Percentiles rank a stretch among this genome's conserved stretches.
Evolutionary conservation across 768 basidiomycete species (phyloP).

Genomic region (Phylloporus scabripes): DNA sequence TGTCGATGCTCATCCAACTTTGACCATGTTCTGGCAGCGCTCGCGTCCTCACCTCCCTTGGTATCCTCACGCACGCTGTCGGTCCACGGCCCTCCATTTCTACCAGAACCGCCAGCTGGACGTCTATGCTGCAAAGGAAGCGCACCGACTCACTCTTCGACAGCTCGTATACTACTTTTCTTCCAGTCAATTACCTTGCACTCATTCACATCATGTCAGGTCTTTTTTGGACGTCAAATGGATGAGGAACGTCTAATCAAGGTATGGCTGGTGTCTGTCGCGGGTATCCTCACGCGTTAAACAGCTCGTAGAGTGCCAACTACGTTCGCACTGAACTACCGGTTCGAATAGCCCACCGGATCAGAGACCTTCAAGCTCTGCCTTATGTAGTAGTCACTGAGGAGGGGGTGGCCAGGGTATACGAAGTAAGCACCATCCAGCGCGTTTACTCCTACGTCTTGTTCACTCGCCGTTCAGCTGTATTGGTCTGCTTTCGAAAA

Average conservation of each 20-base stretch:
- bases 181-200: not conserved
- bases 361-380: constrained; percentile 80
- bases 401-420: constrained; percentile 76
- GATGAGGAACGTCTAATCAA: constrained; percentile 72
- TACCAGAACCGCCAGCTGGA: constrained; percentile 83
- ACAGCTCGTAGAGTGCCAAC: constrained; percentile 64
- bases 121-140: constrained; percentile 68
- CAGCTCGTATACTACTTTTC: constrained; percentile 55
- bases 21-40: constrained; percentile 25
- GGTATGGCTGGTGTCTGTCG: constrained; percentile 32
- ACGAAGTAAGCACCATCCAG: constrained; percentile 54
- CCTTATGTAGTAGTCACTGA: constrained; percentile 86
- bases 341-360: constrained; percentile 79
- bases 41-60: constrained; percentile 1
- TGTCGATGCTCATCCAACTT: not conserved
- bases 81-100: constrained; percentile 52
- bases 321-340: constrained; percentile 88
- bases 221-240: constrained; percentile 84
- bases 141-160: constrained; percentile 66
- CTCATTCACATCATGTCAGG: constrained; percentile 37
- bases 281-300: not conserved
- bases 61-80: constrained; percentile 11
- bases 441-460: not conserved
- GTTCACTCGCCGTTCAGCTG: constrained; percentile 40
- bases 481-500: constrained; percentile 88